Percentiles rank a stretch among this genome's conserved stretches.
Conservation (phyloP, 2,329 filamentous ascomycete genomes). For the Dryadomyces quercus-mongolicae region DNA sequence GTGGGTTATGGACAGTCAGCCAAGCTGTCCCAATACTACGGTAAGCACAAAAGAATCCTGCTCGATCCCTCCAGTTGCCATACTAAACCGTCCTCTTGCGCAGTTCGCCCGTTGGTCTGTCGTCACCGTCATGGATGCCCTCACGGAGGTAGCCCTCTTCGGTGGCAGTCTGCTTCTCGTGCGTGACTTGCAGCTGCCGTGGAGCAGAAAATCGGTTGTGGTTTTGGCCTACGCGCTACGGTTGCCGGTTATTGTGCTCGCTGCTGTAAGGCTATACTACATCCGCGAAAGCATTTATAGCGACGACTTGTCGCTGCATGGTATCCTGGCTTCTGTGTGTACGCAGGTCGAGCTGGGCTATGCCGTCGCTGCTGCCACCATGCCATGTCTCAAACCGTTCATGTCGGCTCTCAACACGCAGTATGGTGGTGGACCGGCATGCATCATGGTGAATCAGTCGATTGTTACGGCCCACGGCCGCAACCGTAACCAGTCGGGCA, state of each 20-base stretch:
- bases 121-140: slow-evolving; percentile 25
- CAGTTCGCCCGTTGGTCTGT: slow-evolving; percentile 26
- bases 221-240: slow-evolving; percentile 28
- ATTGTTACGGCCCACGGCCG: neutral
- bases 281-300: slow-evolving; percentile 16
- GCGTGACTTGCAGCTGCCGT: slow-evolving; percentile 23
- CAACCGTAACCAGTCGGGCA: neutral
- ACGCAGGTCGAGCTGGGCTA: slow-evolving; percentile 28
- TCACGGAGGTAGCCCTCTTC: slow-evolving; percentile 25
- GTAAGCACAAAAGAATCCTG: slow-evolving; percentile 15
- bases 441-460: slow-evolving; percentile 7
- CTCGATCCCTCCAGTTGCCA: neutral
- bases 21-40: slow-evolving; percentile 16
- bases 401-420: slow-evolving; percentile 22
- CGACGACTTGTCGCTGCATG: slow-evolving; percentile 23
- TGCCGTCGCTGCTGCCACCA: slow-evolving; percentile 26
- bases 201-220: slow-evolving; percentile 24
- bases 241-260: slow-evolving; percentile 12
- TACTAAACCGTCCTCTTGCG: neutral
- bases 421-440: slow-evolving; percentile 16
- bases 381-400: slow-evolving; percentile 31
- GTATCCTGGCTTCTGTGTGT: slow-evolving; percentile 21
- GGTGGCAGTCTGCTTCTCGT: slow-evolving; percentile 24
- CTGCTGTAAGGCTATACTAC: neutral
- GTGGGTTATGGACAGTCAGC: slow-evolving; percentile 19